Base-by-base conservation (phyloP, 208 protist genomes). In the Tritrichomonas musculus region DNA sequence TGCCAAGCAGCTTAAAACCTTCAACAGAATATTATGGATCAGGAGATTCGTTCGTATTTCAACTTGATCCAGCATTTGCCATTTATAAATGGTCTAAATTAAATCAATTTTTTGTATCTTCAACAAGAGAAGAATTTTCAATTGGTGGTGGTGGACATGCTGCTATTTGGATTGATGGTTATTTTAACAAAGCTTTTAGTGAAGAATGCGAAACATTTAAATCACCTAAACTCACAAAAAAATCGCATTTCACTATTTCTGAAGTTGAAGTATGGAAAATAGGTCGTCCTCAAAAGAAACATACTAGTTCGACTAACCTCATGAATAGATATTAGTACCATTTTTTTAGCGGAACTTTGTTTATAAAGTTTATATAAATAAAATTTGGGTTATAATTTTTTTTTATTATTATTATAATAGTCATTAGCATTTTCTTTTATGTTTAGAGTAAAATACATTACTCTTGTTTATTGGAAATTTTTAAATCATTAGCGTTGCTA, bases 151-250 rank as follows among this genome's bases (percentile, higher is more conserved):
- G 73, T n/a, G 73, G 73, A 82, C 0, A 33, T 50, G 17, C 73
- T n/a, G 73, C 73, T 11, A 49, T 82, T 82, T 82, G 73, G 73
- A 53, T 82, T 53, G 73, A 82, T 36, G 41, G 73, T n/a, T 50
- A 36, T 36, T 82, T 82, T 20, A 9, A 53, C 25, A 47, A 25
- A 33, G 73, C 33, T 47, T 47, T 82, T 5, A 53, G 39, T n/a
- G 73, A 82, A 53, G 41, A 33, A 53, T 82, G 73, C 41, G 20
- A 33, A n/a, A 82, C 73, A 47, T 82, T 82, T 53, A 82, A 82
- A 8, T 82, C 73, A 53, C 73, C 73, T 53, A 27, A 14, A 22
- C 41, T 82, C 0, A 82, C 73, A 53, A 47, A 25, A 30, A 20
- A 14, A 13, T 3, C 41, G n/a, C 13, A 36, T 0, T 82, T 82